Evolutionary conservation across 805 yeast species (phyloP), one percentile per base, ranked within the genome.

Genomic region (Sugiyamaella floridensis): DNA sequence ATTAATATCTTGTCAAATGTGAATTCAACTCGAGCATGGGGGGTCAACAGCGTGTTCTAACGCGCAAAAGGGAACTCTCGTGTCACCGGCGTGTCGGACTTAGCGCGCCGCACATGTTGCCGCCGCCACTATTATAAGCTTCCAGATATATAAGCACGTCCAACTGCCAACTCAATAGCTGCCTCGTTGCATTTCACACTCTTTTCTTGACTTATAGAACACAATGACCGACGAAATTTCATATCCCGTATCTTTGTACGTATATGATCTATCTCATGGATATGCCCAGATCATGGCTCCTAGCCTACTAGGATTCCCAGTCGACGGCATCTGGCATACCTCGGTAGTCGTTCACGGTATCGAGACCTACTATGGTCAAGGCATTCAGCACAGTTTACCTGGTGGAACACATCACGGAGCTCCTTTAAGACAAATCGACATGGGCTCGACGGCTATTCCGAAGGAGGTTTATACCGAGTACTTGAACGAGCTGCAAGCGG

Each of bases 251-350:
- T 67, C 78, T 58, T 75, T 81, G 2, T 77, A 79, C 60, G 83
- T 83, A 10, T 83, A 83, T 59, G 89, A 83, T 58, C 72, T 83
- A 18, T 79, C 86, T 1, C 74, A 70, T 29, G 88, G 88, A 0
- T 63, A 83, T 55, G 89, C 89, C 4, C 70, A 75, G 10, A 59
- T 70, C 18, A 70, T 77, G 58, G 71, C 83, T 4, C 76, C 71
- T 15, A 71, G 72, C 65, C 60, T 83, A 8, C 64, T 83, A 1
- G 88, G 87, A 16, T 56, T 63, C 47, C 69, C 64, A 7, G 62
- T 80, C 8, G 86, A 82, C 28, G 89, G 87, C 12, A 75, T 83
- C 6, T 84, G 83, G 72, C 89, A 83, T 63, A 82, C 87, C 0
- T 74, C 81, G 1, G 65, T 72, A 7, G 77, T 81, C 1, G 72